Evolutionary conservation across 1,284 basidiomycete genomes (phyloP), one percentile per base, ranked within the genome.

Genomic region (Ustilago hordei): DNA sequence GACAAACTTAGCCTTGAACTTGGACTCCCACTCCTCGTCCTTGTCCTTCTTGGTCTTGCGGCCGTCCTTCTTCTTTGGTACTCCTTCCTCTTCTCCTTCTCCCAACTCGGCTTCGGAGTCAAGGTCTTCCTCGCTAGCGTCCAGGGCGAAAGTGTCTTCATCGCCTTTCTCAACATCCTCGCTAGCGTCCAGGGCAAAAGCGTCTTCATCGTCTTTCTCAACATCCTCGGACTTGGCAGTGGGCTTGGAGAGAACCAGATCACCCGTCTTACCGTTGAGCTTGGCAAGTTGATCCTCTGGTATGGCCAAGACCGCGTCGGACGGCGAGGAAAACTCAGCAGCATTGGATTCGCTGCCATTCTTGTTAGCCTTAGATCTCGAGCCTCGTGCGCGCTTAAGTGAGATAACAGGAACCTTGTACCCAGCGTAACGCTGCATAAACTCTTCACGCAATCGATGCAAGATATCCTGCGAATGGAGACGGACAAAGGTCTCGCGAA

Each of bases 401-500:
- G 70, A 78, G 19, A 74, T 64, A 0, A 77, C 76, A 12, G 82
- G 82, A 12, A 82, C 75, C 66, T 76, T 74, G 69, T 80, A 81
- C 4, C 78, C 82, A 9, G 65, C 69, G 61, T 84, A 84, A 11
- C 81, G 75, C 64, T 80, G 64, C 13, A 84, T 39, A 75, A 85
- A 84, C 69, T 89, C 89, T 52, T 87, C 78, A 39, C 88, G 85
- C 19, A 90, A 82, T 55, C 87, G 85, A 31, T 87, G 87, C 32
- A 98, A 89, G 32, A 98, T 91, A 84, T 96, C 91, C 23, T 93
- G 92, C 23, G 92, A 92, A 86, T 99, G 96, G 11, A 99, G 89
- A 4, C 92, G 91, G 74, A 99, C 93, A 86, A 99, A 99, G 0
- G 94, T 94, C 58, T 96, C 93, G 35, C 96, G 92, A 80, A 99